Conservation (phyloP, 441 rosid species). For the Iberis amara region DNA sequence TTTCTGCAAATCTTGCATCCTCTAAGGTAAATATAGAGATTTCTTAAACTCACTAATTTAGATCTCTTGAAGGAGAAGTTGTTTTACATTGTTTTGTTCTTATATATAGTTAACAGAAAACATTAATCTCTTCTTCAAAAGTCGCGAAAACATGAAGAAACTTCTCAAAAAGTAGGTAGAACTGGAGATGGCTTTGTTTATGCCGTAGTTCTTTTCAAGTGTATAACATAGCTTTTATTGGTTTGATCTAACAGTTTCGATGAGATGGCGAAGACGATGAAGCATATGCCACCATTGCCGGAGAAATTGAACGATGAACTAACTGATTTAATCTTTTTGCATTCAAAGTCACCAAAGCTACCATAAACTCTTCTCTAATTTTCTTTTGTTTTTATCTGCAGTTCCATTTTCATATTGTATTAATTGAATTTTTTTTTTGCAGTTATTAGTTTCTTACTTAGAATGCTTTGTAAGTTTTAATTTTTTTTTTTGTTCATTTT, state of each 20-base stretch:
- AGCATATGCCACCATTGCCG: conserved; percentile 52
- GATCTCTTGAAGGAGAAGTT: background rate
- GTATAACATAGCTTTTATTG: conserved; percentile 1
- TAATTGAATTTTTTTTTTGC: background rate
- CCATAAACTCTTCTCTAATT: conserved; percentile 18
- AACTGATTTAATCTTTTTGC: conserved; percentile 30
- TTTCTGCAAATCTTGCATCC: conserved; percentile 47
- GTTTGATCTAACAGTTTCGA: conserved; percentile 36
- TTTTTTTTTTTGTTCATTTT: too few species aligned
- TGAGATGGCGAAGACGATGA: conserved; percentile 37
- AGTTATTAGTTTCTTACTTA: too few species aligned
- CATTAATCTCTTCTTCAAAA: conserved; percentile 37
- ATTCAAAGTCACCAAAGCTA: conserved; percentile 21
- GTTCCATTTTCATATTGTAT: too few species aligned
- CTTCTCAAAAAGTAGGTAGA: conserved; percentile 47
- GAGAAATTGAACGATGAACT: conserved; percentile 39
- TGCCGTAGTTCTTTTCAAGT: background rate
- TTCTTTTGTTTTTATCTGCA: background rate
- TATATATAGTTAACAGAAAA: conserved; percentile 48
- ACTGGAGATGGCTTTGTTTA: background rate
- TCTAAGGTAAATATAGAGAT: conserved; percentile 42
- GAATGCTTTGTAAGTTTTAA: too few species aligned
- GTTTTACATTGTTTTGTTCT: background rate
- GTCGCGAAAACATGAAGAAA: conserved; percentile 37
- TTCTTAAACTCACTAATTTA: background rate